Evolutionary conservation across 179 eudicot genomes (phyloP), one percentile per base, ranked within the genome.

Genomic region (Silene vulgaris): DNA sequence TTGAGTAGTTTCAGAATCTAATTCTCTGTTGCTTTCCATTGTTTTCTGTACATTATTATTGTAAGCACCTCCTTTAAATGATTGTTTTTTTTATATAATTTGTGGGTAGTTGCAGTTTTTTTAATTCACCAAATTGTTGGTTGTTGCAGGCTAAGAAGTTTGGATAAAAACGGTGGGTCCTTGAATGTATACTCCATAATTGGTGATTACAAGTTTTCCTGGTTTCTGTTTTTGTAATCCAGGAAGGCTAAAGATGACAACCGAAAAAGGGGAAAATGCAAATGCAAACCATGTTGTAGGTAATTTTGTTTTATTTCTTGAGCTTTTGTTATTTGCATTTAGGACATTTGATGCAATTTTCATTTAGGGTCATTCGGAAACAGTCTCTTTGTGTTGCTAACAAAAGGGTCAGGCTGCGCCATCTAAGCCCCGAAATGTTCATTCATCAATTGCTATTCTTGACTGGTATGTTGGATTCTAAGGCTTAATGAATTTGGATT

Each of bases 181-280:
- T 32, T 75, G 28, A 71, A 63, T 8, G 14, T 11, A 28, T 37
- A 14, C 60, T 14, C 9, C 57, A 21, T 8, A 40, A 14, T 12
- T 8, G 6, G 12, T 7, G 14, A 23, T 14, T 7, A 8, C 11
- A 57, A 59, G 75, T 20, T 75, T 80, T 83, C 78, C 81, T 83
- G 86, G 78, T 78, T 78, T 78, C 79, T 35, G 5, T 66, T 50
- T 54, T 64, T 78, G 71, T 16, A 30, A 79, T 78, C 75, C 11
- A 52, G 82, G 78, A 64, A 72, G 79, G 78, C 71, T 57, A 63
- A 79, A 56, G 17, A 83, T 78, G 86, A 74, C 80, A 73, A 78
- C 80, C 81, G 80, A 71, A 19, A 64, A 48, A 48, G 79, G 68
- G 13, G 59, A 72, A 40, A 1, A 40, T 72, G 81, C 48, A 19